Evolutionary conservation across 164 flowering plant species (phyloP).

Genomic region (Cinnamomum chago): DNA sequence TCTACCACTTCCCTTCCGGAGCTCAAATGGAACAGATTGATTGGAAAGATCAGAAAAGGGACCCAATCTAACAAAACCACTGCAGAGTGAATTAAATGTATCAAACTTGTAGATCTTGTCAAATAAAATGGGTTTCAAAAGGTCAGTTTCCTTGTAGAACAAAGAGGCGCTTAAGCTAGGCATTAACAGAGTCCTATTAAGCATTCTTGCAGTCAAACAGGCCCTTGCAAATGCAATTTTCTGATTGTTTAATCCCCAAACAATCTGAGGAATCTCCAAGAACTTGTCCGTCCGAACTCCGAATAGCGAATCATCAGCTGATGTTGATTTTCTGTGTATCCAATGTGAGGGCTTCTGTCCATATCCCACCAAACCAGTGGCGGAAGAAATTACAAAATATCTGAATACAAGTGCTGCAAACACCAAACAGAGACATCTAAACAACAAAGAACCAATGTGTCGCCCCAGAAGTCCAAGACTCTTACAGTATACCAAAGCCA

Average conservation of each 20-base stretch:
- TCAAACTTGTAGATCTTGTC: conserved; percentile 78
- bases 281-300: conserved; percentile 50
- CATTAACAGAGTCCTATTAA: conserved; percentile 79
- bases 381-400: conserved; percentile 1
- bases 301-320: conserved; percentile 14
- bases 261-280: conserved; percentile 91
- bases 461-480: conserved; percentile 25
- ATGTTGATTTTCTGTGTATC: neutral
- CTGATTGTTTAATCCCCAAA: conserved; percentile 97
- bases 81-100: conserved; percentile 64
- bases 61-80: conserved; percentile 74
- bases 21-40: conserved; percentile 31
- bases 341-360: conserved; percentile 6
- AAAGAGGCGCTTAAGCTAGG: conserved; percentile 93
- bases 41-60: conserved; percentile 53
- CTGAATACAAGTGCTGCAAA: conserved; percentile 7
- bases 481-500: conserved; percentile 39
- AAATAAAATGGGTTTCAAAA: conserved; percentile 68
- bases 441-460: conserved; percentile 32
- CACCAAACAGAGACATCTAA: conserved; percentile 50
- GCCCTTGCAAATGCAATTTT: conserved; percentile 96
- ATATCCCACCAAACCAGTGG: neutral
- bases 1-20: conserved; percentile 87
- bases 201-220: conserved; percentile 73
- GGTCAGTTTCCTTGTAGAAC: conserved; percentile 85